These are phyloP conservation scores for Myriangium duriaei DNA, from an alignment of 2,329 filamentous ascomycete genomes.

Conservation along the genomic window DNA sequence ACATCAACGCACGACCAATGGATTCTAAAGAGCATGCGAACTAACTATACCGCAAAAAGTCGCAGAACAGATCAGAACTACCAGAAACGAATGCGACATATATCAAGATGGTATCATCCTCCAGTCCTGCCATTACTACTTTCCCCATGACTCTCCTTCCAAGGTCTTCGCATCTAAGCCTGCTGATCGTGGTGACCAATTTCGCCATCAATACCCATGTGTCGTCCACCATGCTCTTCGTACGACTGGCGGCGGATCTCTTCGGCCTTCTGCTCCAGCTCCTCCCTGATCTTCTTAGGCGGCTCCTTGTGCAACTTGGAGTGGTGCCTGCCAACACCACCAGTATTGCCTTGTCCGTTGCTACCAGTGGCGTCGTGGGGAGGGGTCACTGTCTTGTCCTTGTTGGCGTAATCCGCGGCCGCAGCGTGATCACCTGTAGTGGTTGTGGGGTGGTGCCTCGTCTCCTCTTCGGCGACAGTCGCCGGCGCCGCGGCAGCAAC, in stretches of 20 bases:
- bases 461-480: constrained; percentile 12
- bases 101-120: no score
- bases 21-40: no score
- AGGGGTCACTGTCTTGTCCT: constrained; percentile 1
- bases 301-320: constrained; percentile 31
- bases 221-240: constrained; percentile 16
- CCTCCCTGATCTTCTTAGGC: constrained; percentile 24
- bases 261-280: constrained; percentile 15
- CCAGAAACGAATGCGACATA: no score
- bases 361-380: neutral
- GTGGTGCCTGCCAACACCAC: constrained; percentile 13
- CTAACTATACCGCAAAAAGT: no score
- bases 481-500: constrained; percentile 1
- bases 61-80: no score
- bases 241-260: constrained; percentile 7
- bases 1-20: no score
- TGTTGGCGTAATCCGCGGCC: neutral
- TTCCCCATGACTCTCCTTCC: no score
- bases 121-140: no score
- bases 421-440: neutral
- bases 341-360: constrained; percentile 5
- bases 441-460: constrained; percentile 15
- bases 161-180: no score
- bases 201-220: constrained; percentile 21
- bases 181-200: constrained; percentile 16